Percentiles rank a stretch among this genome's conserved stretches.
Evolutionary conservation across 2,329 filamentous ascomycete species (phyloP).

Genomic region (Fonsecaea multimorphosa): DNA sequence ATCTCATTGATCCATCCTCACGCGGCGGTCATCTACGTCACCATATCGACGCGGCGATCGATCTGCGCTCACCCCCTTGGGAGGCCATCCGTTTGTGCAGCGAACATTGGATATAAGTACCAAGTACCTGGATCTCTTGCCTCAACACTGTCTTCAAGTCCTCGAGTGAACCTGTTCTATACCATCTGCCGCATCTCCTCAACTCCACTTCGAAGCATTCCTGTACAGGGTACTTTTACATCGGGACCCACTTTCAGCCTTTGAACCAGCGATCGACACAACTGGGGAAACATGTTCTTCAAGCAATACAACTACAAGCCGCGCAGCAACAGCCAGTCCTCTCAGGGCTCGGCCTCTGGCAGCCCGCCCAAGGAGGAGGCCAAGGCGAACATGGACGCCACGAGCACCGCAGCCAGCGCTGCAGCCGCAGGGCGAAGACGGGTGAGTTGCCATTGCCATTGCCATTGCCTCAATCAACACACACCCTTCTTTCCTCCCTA

Average conservation of each 20-base stretch:
- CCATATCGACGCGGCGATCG: conserved; percentile 4
- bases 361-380: conserved; percentile 26
- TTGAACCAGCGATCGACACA: too few relatives aligned
- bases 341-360: conserved; percentile 24
- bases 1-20: neutral
- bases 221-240: neutral
- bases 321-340: conserved; percentile 36
- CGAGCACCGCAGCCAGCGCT: conserved; percentile 15
- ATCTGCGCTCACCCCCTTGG: neutral
- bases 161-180: neutral
- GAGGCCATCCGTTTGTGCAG: neutral
- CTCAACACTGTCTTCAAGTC: neutral
- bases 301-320: conserved; percentile 41
- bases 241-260: neutral
- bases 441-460: too few relatives aligned
- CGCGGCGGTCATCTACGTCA: conserved; percentile 14
- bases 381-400: conserved; percentile 18
- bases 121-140: neutral
- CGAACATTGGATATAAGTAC: neutral
- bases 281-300: conserved; percentile 36
- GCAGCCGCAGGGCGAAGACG: conserved; percentile 33
- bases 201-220: too few relatives aligned
- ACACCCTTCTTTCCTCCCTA: too few relatives aligned
- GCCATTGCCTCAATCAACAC: too few relatives aligned
- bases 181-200: too few relatives aligned